Conservation (phyloP, 2,329 filamentous ascomycete species). For the Botrytis galanthina region DNA sequence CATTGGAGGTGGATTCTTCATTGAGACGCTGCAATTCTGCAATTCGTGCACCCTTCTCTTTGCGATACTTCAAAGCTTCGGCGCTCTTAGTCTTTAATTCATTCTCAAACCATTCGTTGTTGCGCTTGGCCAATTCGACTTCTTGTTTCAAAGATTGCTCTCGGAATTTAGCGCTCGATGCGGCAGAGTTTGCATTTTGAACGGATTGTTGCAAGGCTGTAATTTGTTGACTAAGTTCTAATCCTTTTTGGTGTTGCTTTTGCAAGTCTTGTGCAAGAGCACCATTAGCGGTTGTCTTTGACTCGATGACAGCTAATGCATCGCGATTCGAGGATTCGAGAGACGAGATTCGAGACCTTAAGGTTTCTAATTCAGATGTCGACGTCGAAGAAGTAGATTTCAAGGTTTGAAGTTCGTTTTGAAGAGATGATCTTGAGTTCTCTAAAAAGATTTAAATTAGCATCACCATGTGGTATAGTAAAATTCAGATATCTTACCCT, state of each 20-base stretch:
- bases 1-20: constrained; percentile 75
- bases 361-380: constrained; percentile 69
- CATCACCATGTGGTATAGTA: constrained; percentile 11
- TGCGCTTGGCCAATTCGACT: constrained; percentile 81
- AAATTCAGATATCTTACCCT: constrained; percentile 57
- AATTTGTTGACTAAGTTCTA: constrained; percentile 80
- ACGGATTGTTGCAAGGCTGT: constrained; percentile 78
- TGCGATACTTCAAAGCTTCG: constrained; percentile 85
- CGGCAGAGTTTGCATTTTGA: constrained; percentile 76
- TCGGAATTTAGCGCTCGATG: constrained; percentile 80
- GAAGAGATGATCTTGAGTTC: constrained; percentile 68
- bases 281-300: constrained; percentile 84
- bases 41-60: constrained; percentile 89
- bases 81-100: constrained; percentile 88
- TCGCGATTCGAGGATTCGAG: constrained; percentile 92
- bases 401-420: constrained; percentile 77
- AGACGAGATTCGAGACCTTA: constrained; percentile 79
- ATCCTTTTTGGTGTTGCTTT: constrained; percentile 82
- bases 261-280: constrained; percentile 82
- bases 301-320: constrained; percentile 82
- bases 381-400: constrained; percentile 74
- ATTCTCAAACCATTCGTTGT: constrained; percentile 88
- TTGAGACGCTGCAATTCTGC: constrained; percentile 83
- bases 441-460: constrained; percentile 52
- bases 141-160: constrained; percentile 90